These are phyloP conservation scores for Leptographium wingfieldii DNA, from an alignment of 2,329 filamentous ascomycete species.

Conservation along the genomic window DNA sequence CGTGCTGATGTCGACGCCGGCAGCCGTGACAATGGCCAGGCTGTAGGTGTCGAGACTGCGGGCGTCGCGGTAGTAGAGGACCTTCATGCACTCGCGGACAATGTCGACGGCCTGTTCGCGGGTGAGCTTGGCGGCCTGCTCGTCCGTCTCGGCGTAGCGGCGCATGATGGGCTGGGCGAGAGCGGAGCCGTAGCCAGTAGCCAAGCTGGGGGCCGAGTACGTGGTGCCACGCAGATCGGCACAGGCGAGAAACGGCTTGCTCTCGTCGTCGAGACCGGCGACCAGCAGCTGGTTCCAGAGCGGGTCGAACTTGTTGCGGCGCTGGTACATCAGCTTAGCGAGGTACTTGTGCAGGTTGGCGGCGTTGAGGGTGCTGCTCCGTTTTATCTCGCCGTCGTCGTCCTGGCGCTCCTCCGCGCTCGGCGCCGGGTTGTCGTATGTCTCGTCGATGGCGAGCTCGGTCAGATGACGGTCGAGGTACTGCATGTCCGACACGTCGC, in stretches of 20 bases:
- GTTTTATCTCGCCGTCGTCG: constrained; percentile 44
- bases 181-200: constrained; percentile 88
- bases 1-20: constrained; percentile 75
- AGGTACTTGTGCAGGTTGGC: constrained; percentile 96
- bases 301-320: constrained; percentile 89
- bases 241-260: constrained; percentile 77
- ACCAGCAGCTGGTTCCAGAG: constrained; percentile 95
- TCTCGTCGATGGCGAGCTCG: constrained; percentile 77
- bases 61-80: constrained; percentile 93
- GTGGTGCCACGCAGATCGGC: constrained; percentile 90
- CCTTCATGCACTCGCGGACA: constrained; percentile 93
- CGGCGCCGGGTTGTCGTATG: constrained; percentile 47
- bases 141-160: constrained; percentile 72
- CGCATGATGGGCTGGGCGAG: constrained; percentile 88
- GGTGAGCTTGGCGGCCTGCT: constrained; percentile 54
- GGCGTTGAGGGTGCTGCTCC: constrained; percentile 55
- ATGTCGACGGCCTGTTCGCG: constrained; percentile 69
- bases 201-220: constrained; percentile 75
- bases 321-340: constrained; percentile 88
- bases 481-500: constrained; percentile 98
- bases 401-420: constrained; percentile 17
- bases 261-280: constrained; percentile 69
- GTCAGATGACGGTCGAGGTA: constrained; percentile 86
- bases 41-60: constrained; percentile 85
- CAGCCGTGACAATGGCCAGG: constrained; percentile 78